Evolutionary conservation across 257 asterid species (phyloP).

Genomic region (Fraxinus americana): DNA sequence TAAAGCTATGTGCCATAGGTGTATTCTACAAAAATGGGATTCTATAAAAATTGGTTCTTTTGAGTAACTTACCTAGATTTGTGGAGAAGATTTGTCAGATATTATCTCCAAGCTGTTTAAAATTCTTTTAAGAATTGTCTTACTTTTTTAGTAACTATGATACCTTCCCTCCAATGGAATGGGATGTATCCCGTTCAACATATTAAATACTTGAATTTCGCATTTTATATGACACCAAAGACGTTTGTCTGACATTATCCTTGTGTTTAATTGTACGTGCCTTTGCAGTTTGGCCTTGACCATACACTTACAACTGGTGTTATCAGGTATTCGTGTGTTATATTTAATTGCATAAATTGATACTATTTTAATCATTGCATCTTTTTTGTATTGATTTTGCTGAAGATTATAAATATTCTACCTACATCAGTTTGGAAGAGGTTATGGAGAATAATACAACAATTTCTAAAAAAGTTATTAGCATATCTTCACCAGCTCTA

Average conservation of each 20-base stretch:
- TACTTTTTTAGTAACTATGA: neutral
- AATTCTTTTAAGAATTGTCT: neutral
- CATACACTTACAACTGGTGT: constrained; percentile 99
- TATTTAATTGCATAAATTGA: constrained; percentile 18
- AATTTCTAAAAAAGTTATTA: neutral
- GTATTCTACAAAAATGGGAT: constrained; percentile 5
- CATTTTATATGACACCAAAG: neutral
- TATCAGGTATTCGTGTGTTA: constrained; percentile 66
- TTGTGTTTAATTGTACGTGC: constrained; percentile 16
- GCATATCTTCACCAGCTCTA: neutral
- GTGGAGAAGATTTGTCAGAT: neutral
- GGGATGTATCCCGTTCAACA: neutral
- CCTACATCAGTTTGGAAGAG: constrained; percentile 13
- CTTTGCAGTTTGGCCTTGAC: constrained; percentile 95
- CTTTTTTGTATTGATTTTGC: constrained; percentile 4
- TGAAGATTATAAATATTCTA: constrained; percentile 8
- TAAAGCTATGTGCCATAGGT: neutral
- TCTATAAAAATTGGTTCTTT: neutral
- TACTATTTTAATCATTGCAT: neutral
- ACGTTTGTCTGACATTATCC: constrained; percentile 29
- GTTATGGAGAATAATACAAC: constrained; percentile 17
- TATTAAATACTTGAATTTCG: constrained; percentile 18
- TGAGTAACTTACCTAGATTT: neutral
- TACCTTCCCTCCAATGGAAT: neutral
- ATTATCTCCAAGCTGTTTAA: neutral